Evolutionary conservation across 1,284 basidiomycete genomes (phyloP), one percentile per base, ranked within the genome.

Genomic region (Sanguinoderma infundibulare): DNA sequence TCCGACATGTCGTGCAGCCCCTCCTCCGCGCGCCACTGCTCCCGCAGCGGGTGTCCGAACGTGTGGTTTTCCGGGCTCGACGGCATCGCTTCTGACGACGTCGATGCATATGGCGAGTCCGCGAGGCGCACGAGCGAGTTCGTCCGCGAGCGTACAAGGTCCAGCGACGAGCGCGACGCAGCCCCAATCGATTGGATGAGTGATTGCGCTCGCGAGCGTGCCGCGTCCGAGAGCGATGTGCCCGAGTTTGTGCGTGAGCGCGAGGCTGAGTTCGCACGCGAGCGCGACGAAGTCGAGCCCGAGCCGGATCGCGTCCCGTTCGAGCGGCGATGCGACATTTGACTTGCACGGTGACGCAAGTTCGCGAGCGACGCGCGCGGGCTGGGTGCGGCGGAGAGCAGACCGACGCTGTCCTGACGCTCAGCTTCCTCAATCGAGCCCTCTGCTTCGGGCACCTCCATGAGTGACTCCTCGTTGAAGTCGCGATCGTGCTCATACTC

Each of bases 11-110:
- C 67, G 34, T 69, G 64, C 38, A 53, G 50, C 7, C 62, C 66
- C 42, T 71, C 68, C 36, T 69, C 67, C 14, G 61, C 66, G 28
- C 68, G 28, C 69, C 67, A 67, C 67, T 69, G 61, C 66, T 67
- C 71, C 61, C 65, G 65, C 66, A 76, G 70, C 15, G 84, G 87
- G 55, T 83, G 81, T 8, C 89, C 89, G 72, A 91, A 91, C 7
- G 89, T 91, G 70, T 90, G 81, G 71, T 89, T 90, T 69, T 90
- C 88, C 0, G 78, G 79, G 53, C 80, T 82, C 66, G 84, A 86
- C 47, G 74, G 73, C 26, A 77, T 51, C 3, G 77, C 80, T 63
- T 82, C 80, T 38, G 84, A 84, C 61, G 82, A 71, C 80, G 72
- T 78, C 72, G 79, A 78, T 61, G 74, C 70, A 61, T 78, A 79